A percentile compares a stretch with the other conserved stretches of the same genome.
phyloP scores from a whole-genome alignment of 2,329 filamentous ascomycete species.

The Pseudophaeomoniella oleicola region DNA sequence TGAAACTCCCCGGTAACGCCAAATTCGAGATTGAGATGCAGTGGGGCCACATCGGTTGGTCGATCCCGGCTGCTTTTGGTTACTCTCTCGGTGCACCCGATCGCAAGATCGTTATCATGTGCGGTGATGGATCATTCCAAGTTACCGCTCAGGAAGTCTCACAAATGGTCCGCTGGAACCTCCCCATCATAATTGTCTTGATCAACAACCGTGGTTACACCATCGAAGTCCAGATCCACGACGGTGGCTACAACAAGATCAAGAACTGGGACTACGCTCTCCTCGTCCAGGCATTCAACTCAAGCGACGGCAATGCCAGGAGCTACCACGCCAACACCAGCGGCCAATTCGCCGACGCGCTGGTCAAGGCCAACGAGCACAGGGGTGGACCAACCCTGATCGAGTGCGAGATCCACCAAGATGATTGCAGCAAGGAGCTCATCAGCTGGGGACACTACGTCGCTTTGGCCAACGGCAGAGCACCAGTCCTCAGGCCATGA shows the following conservation, averaged over 20 bases:
- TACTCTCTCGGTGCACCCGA: neutral
- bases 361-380: neutral
- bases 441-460: neutral
- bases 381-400: neutral
- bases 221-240: neutral
- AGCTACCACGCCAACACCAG: neutral
- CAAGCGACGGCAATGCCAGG: neutral
- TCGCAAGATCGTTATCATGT: neutral
- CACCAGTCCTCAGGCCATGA: neutral
- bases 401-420: neutral
- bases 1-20: neutral
- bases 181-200: conserved; percentile 17
- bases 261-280: neutral
- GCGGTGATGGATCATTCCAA: conserved; percentile 49
- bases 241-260: neutral
- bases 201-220: neutral
- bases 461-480: neutral
- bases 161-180: conserved; percentile 41
- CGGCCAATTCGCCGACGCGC: neutral
- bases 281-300: neutral
- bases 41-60: neutral
- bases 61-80: neutral
- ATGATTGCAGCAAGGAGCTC: neutral
- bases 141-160: conserved; percentile 53
- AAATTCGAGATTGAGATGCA: neutral